Evolutionary conservation across 164 flowering plant genomes (phyloP).

Genomic region (Vitis rupestris): DNA sequence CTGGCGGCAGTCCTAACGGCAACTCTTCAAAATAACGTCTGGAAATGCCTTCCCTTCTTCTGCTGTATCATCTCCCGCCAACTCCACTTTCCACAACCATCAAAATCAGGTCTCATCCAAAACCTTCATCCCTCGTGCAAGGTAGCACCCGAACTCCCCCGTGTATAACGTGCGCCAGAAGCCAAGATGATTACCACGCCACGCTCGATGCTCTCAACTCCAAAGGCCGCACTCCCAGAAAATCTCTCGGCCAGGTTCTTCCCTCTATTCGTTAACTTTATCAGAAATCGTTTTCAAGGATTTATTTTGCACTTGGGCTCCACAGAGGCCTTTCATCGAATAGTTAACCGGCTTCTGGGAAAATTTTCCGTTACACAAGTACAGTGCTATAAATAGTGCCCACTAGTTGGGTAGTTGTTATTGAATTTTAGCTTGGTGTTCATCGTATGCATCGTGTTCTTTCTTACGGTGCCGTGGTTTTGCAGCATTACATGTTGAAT

Average conservation of each 20-base stretch:
- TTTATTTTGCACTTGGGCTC: not conserved
- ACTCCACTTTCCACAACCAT: not conserved
- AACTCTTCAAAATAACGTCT: too few relatives aligned
- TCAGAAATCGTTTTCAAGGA: not conserved
- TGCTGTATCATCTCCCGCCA: not conserved
- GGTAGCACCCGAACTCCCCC: constrained; percentile 5
- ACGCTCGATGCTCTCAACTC: constrained; percentile 90
- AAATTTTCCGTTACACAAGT: too few relatives aligned
- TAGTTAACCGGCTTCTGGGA: constrained; percentile 10
- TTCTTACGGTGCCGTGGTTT: constrained; percentile 3
- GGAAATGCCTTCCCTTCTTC: too few relatives aligned
- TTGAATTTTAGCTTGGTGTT: too few relatives aligned
- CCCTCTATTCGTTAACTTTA: not conserved
- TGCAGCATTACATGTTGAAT: constrained; percentile 97
- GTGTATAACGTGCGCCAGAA: constrained; percentile 17
- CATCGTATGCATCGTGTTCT: not conserved
- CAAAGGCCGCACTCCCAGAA: constrained; percentile 67
- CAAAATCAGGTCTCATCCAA: not conserved
- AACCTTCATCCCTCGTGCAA: constrained; percentile 8
- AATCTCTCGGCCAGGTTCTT: constrained; percentile 91
- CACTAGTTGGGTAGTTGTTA: too few relatives aligned
- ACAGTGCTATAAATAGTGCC: too few relatives aligned
- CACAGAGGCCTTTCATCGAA: constrained; percentile 32
- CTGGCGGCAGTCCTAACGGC: too few relatives aligned
- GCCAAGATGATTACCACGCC: constrained; percentile 68